Percentiles rank a stretch among this genome's conserved stretches.
phyloP scores from a whole-genome alignment of 1,284 basidiomycete genomes.

The Blastosporella zonata region DNA sequence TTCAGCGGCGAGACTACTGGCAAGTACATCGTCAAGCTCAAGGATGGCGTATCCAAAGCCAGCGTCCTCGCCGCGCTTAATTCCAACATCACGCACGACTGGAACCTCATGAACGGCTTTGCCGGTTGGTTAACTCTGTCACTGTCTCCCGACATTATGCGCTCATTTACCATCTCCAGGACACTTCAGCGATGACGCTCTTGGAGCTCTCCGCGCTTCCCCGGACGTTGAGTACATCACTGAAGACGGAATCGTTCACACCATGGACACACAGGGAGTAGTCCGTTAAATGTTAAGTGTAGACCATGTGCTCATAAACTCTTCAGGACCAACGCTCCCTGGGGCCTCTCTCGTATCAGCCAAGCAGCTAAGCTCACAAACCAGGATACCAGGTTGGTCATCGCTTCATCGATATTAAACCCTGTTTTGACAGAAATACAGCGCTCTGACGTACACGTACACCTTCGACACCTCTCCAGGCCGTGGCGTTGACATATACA shows the following conservation, averaged over 20 bases:
- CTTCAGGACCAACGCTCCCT: conserved; percentile 19
- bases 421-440: not conserved
- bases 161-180: conserved; percentile 18
- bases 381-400: conserved; percentile 16
- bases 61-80: conserved; percentile 25
- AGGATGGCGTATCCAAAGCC: conserved; percentile 32
- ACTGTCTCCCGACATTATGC: not conserved
- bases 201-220: conserved; percentile 58
- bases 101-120: conserved; percentile 50
- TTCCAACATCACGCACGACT: conserved; percentile 32
- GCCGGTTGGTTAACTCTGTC: conserved; percentile 41
- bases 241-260: conserved; percentile 58
- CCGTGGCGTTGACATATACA: conserved; percentile 18
- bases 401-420: not conserved
- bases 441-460: not conserved
- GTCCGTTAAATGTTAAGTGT: not conserved
- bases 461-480: conserved; percentile 12
- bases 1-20: conserved; percentile 25
- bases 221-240: conserved; percentile 72
- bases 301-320: not conserved
- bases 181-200: conserved; percentile 48
- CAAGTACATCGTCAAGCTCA: conserved; percentile 58
- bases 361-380: conserved; percentile 13
- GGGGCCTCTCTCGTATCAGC: conserved; percentile 19
- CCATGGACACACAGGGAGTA: conserved; percentile 27